Base-by-base conservation (phyloP, 192 early-diverging fungal species). In the Coemansia sp. region DNA sequence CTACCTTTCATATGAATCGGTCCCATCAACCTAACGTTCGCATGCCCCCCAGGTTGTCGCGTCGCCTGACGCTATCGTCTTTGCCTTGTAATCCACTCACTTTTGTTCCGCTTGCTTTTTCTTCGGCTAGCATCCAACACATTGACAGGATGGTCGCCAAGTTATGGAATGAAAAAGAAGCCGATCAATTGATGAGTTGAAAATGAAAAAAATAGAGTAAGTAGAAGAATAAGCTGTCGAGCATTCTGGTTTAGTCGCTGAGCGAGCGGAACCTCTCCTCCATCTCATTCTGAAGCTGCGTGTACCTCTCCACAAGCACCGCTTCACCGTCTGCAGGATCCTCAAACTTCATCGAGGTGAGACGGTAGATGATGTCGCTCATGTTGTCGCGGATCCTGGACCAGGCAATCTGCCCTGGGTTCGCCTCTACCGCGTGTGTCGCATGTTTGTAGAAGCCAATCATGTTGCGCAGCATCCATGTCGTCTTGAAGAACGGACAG, bases 401-500 rank as follows among this genome's bases (percentile, higher is more conserved):
- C 96, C 96, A 99, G 3, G 97, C 94, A 66, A 98, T 87, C 69
- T 92, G 91, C 68, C 87, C 88, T 36, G 90, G 91, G 12, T 92
- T 92, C 4, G 92, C 89, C 85, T 99, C 98, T 46, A 99, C 97
- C 10, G 93, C 91, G 71, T 99, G 95, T 2, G 87, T 91, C 46
- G 98, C 95, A 66, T 92, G 91, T 63, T 92, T 94, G 84, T 97
- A 96, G 78, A 98, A 98, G 51, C 90, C 91, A 74, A 99, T 87
- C 92, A 99, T 92, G 87, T 99, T 98, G 60, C 94, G 87, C 80
- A 99, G 88, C 91, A 99, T 94, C 86, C 96, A 96, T 11, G 92
- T 93, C 16, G 98, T 98, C 89, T 99, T 99, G 89, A 92, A 99
- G 89, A 99, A 98, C 39, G 98, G 98, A 77, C 98, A 98, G 89